phyloP scores from a whole-genome alignment of 352 stramenopile genomes.

The Aphanomyces astaci region DNA sequence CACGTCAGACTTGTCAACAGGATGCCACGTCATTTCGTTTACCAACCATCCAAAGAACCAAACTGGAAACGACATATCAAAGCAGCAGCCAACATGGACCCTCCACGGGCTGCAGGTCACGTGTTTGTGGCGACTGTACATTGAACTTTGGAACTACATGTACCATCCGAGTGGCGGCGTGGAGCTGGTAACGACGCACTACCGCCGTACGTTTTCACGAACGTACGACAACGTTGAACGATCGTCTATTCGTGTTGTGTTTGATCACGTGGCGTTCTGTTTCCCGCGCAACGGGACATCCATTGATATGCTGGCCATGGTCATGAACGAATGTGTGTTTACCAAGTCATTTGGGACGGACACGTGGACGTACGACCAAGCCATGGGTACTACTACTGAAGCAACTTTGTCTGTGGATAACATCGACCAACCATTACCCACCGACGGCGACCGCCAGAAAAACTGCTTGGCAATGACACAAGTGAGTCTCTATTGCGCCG shows the following conservation, averaged over 20 bases:
- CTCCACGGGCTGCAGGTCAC: neutral
- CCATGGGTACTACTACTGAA: neutral
- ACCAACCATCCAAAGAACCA: no score
- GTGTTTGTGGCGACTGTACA: conserved; percentile 16
- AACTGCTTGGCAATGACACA: conserved; percentile 2
- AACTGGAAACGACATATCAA: no score
- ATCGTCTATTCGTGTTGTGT: neutral
- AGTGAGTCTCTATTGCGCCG: conserved; percentile 4
- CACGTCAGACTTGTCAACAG: no score
- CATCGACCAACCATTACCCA: neutral
- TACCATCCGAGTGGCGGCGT: conserved; percentile 4
- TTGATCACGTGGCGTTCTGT: conserved; percentile 3
- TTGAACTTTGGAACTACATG: conserved; percentile 18
- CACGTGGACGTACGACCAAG: neutral
- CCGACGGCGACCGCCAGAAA: neutral
- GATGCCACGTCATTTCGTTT: no score
- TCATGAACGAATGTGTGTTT: conserved; percentile 14
- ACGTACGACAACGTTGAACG: neutral
- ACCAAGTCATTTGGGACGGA: conserved; percentile 2
- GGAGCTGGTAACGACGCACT: neutral
- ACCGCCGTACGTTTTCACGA: neutral
- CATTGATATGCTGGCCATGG: conserved; percentile 10
- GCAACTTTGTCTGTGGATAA: neutral
- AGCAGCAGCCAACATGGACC: neutral
- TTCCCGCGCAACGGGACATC: conserved; percentile 19